Percentiles rank a stretch among this genome's conserved stretches.
phyloP scores from a whole-genome alignment of 2,329 filamentous ascomycete species.

The Fusarium sp. region DNA sequence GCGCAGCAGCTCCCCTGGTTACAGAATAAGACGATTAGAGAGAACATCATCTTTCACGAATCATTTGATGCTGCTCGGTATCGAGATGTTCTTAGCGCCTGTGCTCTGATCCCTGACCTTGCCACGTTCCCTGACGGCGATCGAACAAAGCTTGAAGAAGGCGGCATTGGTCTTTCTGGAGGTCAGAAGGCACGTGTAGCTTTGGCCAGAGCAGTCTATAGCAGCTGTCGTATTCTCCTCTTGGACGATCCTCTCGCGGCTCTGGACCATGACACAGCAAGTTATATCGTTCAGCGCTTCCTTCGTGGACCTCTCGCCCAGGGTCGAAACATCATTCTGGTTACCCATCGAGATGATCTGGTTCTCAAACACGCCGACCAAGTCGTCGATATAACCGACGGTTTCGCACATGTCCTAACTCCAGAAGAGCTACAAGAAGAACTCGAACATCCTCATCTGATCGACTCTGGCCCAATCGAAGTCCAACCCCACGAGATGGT shows the following conservation, averaged over 20 bases:
- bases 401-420: conserved; percentile 67
- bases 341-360: conserved; percentile 85
- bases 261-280: conserved; percentile 74
- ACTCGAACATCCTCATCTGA: conserved; percentile 57
- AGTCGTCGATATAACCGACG: conserved; percentile 78
- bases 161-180: conserved; percentile 74
- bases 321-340: conserved; percentile 80
- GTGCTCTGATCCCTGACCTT: conserved; percentile 71
- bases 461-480: conserved; percentile 25
- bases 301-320: conserved; percentile 73
- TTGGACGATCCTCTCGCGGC: conserved; percentile 76
- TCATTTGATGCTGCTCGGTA: conserved; percentile 70
- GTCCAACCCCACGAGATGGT: conserved; percentile 45
- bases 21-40: conserved; percentile 75
- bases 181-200: conserved; percentile 76
- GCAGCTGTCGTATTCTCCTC: conserved; percentile 69
- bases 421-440: conserved; percentile 61
- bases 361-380: conserved; percentile 81
- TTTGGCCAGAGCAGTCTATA: conserved; percentile 74
- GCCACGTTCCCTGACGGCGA: conserved; percentile 71
- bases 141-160: conserved; percentile 72
- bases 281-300: conserved; percentile 72
- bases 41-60: conserved; percentile 76
- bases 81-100: conserved; percentile 72
- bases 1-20: conserved; percentile 75